Base-by-base conservation (phyloP, 768 basidiomycete species). In the Pilatotrama ljubarskyi region DNA sequence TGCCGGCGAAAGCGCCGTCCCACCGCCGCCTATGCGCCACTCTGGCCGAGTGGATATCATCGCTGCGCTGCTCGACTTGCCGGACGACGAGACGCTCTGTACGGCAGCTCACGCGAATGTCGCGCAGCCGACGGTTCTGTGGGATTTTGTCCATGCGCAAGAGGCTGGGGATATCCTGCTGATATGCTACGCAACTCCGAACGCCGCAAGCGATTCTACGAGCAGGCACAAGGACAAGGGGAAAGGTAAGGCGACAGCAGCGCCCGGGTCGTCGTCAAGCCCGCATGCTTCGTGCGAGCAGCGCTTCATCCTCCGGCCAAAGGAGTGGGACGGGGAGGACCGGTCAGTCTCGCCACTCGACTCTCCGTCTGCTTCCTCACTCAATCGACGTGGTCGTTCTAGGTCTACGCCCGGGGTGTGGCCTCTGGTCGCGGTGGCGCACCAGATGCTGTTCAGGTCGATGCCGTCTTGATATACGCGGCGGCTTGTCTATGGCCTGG, bases 391-490 rank as follows among this genome's bases (percentile, higher is more conserved):
- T 46, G n/a, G 20, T 14, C n/a, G 22, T 36, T 4, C 5, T 24
- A 68, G 69, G 38, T 18, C 38, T 10, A 64, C 61, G 0, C 63
- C 62, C n/a, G 68, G 57, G 7, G 38, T 64, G 6, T 68, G 66
- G 67, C 61, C 61, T 0, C 46, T 67, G 6, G 56, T 68, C 17
- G 68, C 64, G 5, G 61, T 70, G n/a, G 61, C 59, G 24, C 69
- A 70, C 51, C 69, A 68, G 29, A 66, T 70, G 57, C 25, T 57
- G 11, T 41, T 57, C 29, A 40, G 47, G 38, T 32, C 29, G 29
- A 4, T 32, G 29, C 29, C 29, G 29, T 10, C 29, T 32, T 32
- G 29, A 32, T 10, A 10, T 32, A 10, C 4, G 29, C 29, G 29
- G 29, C 29, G 29, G 29, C 29, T 32, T 32, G 4, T 10, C 10